Base-by-base conservation (phyloP, 441 rosid species). In the Populus tomentosa region DNA sequence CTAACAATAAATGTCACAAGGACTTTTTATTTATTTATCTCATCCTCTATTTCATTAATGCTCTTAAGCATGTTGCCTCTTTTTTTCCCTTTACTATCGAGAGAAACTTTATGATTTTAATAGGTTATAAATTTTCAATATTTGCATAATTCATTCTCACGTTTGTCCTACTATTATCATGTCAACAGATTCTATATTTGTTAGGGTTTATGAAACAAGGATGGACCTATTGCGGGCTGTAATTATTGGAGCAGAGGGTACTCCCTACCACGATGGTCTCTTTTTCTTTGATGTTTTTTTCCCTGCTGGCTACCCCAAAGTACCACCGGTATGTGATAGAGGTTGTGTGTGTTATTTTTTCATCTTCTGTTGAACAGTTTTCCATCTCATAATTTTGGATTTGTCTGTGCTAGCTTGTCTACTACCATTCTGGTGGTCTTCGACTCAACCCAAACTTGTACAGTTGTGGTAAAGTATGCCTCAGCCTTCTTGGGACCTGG, bases 221-320 rank as follows among this genome's bases (percentile, higher is more conserved):
- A 92, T 95, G 99, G 98, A 95, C 83, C 88, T 94, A 71, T 78
- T 95, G 85, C 89, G 98, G 83, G 98, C 98, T 80, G 97, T 91
- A 50, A 95, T 95, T 70, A 82, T 92, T 23, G 99, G 98, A 86
- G 95, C 98, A 18, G 93, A 90, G 75, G 97, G 95, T 71, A 95
- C 99, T 80, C 98, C 99, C 30, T 95, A 95, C 82, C 99, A 94
- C 56, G 97, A 95, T 67, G 98, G 99, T 82, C 93, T 95, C 62
- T 95, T 89, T 84, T 93, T 94, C 86, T 92, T 93, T 80, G 99
- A 95, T 77, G 80, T 93, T 80, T 86, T 75, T 88, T 93, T 95
- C 84, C 99, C 98, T 63, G 73, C 82, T 72, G 71, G 80, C 73
- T 95, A 92, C 81, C 99, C 99, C 74, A 74, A 72, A 78, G 83